Evolutionary conservation across 1,284 basidiomycete genomes (phyloP), one percentile per base, ranked within the genome.

Genomic region (Trichosporon inkin): DNA sequence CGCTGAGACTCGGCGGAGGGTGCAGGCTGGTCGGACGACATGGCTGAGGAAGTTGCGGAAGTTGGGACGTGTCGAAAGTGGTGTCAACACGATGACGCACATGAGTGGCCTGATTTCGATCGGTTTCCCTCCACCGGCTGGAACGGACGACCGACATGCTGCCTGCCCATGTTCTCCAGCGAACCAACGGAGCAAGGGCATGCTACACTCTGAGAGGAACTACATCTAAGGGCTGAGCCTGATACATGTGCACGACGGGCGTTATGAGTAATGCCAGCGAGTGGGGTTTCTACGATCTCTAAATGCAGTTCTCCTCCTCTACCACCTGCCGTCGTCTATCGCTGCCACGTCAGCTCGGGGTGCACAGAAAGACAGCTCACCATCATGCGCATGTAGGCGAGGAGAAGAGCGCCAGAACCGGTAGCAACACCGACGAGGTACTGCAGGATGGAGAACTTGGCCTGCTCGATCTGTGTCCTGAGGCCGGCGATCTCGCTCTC

Each of bases 401-500:
- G 67, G 58, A 79, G 55, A 38, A 79, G 66, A 5, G 77, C 77
- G 20, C 74, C 77, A 10, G 73, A 71, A 77, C 77, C 77, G 11
- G 77, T 78, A 4, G 73, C 76, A 14, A 79, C 75, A 71, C 77
- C 77, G 57, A 78, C 74, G 22, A 78, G 63, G 55, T 77, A 77
- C 62, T 77, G 76, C 57, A 78, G 62, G 38, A 77, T 77, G 55
- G 68, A 71, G 59, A 84, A 92, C 83, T 97, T 97, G 58, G 90
- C 62, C 22, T 90, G 88, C 75, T 97, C 92, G 57, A 97, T 96
- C 53, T 88, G 84, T 1, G 95, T 96, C 53, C 92, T 81, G 56
- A 98, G 77, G 6, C 87, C 86, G 2, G 93, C 92, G 72, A 98
- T 98, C 80, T 98, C 95, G 72, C 90, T 89, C 79, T 99, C 95